A percentile compares a stretch with the other conserved stretches of the same genome.
These are phyloP conservation scores for Eucalyptus cladocalyx DNA, from an alignment of 345 rosid species.

Conservation along the genomic window DNA sequence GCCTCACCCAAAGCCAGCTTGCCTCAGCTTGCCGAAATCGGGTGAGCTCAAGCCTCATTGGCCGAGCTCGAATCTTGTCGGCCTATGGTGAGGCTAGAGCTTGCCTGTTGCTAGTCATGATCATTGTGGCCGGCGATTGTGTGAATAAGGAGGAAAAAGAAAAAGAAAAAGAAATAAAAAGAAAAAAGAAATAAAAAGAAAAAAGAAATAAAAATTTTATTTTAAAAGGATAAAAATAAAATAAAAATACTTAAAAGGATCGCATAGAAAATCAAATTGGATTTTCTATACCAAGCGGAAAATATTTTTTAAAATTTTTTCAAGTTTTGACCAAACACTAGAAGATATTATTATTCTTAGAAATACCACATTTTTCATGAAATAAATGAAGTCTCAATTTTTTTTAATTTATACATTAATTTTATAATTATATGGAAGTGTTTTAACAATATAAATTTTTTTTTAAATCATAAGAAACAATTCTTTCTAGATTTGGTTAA, in stretches of 20 bases:
- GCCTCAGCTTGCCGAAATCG: accelerated
- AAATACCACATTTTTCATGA: too few relatives aligned
- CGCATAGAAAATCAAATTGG: accelerated
- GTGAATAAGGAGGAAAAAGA: background rate
- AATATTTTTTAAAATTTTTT: too few relatives aligned
- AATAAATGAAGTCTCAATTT: background rate
- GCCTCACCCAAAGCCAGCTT: too few relatives aligned
- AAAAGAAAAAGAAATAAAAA: accelerated
- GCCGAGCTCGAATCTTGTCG: accelerated
- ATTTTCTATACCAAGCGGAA: too few relatives aligned
- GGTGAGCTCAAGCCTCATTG: background rate
- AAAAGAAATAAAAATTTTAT: accelerated
- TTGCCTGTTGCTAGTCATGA: background rate
- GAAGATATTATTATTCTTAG: too few relatives aligned
- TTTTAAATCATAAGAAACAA: too few relatives aligned
- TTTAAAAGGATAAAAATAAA: too few relatives aligned
- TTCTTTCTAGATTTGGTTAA: background rate
- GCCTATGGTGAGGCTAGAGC: background rate
- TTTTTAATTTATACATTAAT: too few relatives aligned
- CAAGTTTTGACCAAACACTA: background rate
- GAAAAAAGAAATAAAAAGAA: accelerated
- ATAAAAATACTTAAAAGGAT: background rate
- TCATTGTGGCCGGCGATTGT: accelerated
- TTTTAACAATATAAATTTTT: too few relatives aligned
- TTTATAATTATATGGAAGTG: background rate